Conservation (phyloP, 352 stramenopile species). For the Pseudoperonospora humuli region DNA sequence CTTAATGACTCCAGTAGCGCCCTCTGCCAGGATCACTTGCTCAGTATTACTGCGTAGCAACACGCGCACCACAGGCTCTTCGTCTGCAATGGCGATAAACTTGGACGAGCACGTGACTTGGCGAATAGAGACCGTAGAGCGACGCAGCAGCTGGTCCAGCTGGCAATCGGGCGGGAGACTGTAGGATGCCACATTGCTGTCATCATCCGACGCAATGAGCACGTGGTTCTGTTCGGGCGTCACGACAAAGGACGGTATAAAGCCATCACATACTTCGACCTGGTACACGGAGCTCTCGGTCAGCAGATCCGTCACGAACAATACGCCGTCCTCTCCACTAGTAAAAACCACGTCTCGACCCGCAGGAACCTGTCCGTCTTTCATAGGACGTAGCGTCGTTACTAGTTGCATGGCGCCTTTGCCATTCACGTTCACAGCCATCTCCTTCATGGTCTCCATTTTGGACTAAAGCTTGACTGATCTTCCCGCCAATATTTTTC, state of each 20-base stretch:
- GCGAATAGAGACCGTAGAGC: conserved; percentile 66
- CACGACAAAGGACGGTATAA: conserved; percentile 62
- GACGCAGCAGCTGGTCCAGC: conserved; percentile 53
- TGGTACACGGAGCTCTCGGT: conserved; percentile 44
- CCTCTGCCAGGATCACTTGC: conserved; percentile 52
- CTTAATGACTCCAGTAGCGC: conserved; percentile 59
- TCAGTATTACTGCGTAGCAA: conserved; percentile 45
- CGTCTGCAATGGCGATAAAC: conserved; percentile 64
- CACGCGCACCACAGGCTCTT: conserved; percentile 68
- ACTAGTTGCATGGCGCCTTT: conserved; percentile 59
- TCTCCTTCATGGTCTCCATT: conserved; percentile 73
- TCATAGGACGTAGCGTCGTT: conserved; percentile 24
- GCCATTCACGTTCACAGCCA: conserved; percentile 63
- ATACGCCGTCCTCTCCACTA: conserved; percentile 70
- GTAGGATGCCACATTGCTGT: conserved; percentile 66
- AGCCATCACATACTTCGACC: conserved; percentile 44
- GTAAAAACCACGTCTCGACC: conserved; percentile 61
- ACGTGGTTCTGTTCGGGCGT: conserved; percentile 57
- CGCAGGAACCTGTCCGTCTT: conserved; percentile 20
- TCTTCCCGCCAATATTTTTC: conserved; percentile 12
- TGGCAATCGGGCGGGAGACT: conserved; percentile 40
- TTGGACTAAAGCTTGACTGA: conserved; percentile 2
- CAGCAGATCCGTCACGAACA: conserved; percentile 63
- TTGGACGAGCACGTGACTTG: conserved; percentile 53
- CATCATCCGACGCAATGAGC: conserved; percentile 61